Percentiles rank a stretch among this genome's conserved stretches.
phyloP scores from a whole-genome alignment of 805 yeast genomes.

The Martiniozyma abietophila region DNA sequence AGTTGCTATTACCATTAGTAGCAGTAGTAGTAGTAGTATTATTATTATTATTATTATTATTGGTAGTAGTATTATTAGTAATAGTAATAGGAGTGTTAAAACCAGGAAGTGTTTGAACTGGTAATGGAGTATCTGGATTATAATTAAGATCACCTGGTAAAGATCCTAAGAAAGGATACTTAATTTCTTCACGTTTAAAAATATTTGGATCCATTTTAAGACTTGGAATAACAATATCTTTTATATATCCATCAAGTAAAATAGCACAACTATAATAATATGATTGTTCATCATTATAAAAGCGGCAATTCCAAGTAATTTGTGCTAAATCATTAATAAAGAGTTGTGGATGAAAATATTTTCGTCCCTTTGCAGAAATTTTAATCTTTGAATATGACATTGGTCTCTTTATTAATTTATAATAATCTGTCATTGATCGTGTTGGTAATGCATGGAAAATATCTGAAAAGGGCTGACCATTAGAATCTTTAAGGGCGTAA shows the following conservation, averaged over 20 bases:
- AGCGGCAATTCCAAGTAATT: slow-evolving; percentile 84
- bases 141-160: slow-evolving; percentile 36
- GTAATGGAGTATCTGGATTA: background rate
- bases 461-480: slow-evolving; percentile 24
- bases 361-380: slow-evolving; percentile 42
- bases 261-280: slow-evolving; percentile 61
- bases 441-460: slow-evolving; percentile 65
- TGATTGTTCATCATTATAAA: slow-evolving; percentile 66
- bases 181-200: slow-evolving; percentile 28
- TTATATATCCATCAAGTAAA: slow-evolving; percentile 43
- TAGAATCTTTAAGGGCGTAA: slow-evolving; percentile 20
- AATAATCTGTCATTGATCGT: slow-evolving; percentile 69
- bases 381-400: slow-evolving; percentile 68
- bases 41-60: background rate
- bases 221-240: slow-evolving; percentile 38
- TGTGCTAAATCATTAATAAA: slow-evolving; percentile 74
- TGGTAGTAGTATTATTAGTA: background rate
- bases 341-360: slow-evolving; percentile 53
- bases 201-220: slow-evolving; percentile 33
- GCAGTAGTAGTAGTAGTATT: background rate
- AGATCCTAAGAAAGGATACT: slow-evolving; percentile 61
- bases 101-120: background rate
- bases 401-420: slow-evolving; percentile 69
- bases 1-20: too few relatives aligned
- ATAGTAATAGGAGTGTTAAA: background rate